Conservation (phyloP, 192 early-diverging fungal species). For the Funneliformis mosseae region DNA sequence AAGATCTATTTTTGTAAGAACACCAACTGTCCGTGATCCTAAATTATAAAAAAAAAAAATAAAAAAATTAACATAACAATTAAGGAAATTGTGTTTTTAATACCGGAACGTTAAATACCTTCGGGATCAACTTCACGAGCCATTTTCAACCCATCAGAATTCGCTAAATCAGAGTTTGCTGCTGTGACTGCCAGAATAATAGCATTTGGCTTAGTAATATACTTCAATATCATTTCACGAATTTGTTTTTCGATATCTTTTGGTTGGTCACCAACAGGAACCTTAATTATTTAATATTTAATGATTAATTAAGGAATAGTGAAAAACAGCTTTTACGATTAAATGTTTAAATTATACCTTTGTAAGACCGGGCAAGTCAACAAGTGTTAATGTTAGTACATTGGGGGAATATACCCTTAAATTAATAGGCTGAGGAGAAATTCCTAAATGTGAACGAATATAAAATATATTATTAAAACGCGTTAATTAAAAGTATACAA, state of each 20-base stretch:
- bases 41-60: background rate
- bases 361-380: conserved; percentile 99
- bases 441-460: conserved; percentile 49
- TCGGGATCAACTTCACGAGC: conserved; percentile 99
- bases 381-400: conserved; percentile 96
- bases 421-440: conserved; percentile 97
- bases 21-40: conserved; percentile 94
- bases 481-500: background rate
- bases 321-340: background rate
- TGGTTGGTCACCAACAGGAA: conserved; percentile 98
- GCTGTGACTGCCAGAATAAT: conserved; percentile 98
- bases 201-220: conserved; percentile 95
- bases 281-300: conserved; percentile 43
- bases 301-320: background rate
- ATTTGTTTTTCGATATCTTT: conserved; percentile 99
- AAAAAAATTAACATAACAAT: background rate
- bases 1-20: conserved; percentile 98
- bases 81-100: background rate
- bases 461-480: background rate
- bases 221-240: conserved; percentile 97
- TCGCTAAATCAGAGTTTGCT: conserved; percentile 98
- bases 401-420: conserved; percentile 97
- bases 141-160: conserved; percentile 98
- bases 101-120: conserved; percentile 45
- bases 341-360: conserved; percentile 54